These are phyloP conservation scores for Aspergillus steynii DNA, from an alignment of 495 filamentous ascomycete species.

Conservation along the genomic window DNA sequence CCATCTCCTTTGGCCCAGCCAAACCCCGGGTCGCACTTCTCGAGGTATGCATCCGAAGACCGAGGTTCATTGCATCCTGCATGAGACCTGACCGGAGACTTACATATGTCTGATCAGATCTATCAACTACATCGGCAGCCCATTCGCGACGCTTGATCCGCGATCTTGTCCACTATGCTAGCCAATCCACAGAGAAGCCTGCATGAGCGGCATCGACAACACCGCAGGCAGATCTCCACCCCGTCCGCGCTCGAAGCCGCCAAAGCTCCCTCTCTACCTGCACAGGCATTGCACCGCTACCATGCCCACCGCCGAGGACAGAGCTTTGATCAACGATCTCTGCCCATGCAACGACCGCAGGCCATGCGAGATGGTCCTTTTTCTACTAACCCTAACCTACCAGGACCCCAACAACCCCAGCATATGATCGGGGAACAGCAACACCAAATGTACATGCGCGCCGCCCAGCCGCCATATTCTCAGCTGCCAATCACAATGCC, in stretches of 20 bases:
- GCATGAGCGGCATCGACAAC: conserved; percentile 69
- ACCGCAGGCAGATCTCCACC: conserved; percentile 87
- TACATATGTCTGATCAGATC: conserved; percentile 19
- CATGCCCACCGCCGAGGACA: conserved; percentile 71
- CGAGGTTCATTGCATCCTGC: not conserved
- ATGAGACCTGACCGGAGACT: conserved; percentile 5
- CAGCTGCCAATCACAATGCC: conserved; percentile 27
- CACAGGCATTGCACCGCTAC: conserved; percentile 50
- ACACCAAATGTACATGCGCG: conserved; percentile 52
- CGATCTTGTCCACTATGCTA: conserved; percentile 61
- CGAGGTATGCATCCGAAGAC: conserved; percentile 21
- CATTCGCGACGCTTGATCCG: conserved; percentile 17
- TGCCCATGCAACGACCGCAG: conserved; percentile 50
- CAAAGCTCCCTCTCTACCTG: conserved; percentile 62
- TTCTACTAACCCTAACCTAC: conserved; percentile 62
- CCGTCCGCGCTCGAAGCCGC: conserved; percentile 70
- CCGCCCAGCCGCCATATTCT: conserved; percentile 55
- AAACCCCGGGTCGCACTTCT: conserved; percentile 22
- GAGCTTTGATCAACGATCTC: conserved; percentile 68
- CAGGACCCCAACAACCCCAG: conserved; percentile 52
- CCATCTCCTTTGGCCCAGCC: conserved; percentile 27
- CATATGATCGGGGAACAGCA: conserved; percentile 73
- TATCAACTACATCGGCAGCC: conserved; percentile 17
- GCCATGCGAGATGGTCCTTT: conserved; percentile 54
- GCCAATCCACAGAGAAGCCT: conserved; percentile 67